phyloP scores from a whole-genome alignment of 352 stramenopile genomes.

The Discostella stelligera region DNA sequence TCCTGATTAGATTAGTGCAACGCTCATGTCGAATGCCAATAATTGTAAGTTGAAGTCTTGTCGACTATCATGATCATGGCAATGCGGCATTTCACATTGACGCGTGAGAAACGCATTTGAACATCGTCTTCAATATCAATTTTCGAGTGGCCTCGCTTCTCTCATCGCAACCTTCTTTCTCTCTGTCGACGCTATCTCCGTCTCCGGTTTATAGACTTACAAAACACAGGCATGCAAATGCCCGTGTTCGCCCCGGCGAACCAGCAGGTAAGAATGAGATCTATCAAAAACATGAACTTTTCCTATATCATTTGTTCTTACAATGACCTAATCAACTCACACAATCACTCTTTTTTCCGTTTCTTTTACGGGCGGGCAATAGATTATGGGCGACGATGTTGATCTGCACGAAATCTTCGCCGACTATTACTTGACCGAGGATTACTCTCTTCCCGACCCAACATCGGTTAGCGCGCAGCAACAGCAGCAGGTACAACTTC shows the following conservation, averaged over 20 bases:
- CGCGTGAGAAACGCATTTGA: too few species aligned
- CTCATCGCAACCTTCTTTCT: not conserved
- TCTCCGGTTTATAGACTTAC: not conserved
- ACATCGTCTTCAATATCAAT: not conserved
- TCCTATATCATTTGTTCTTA: not conserved
- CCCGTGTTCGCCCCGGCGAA: conserved; percentile 50
- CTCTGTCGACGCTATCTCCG: not conserved
- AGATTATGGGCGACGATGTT: conserved; percentile 59
- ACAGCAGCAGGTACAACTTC: conserved; percentile 26
- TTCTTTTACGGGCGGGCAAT: not conserved
- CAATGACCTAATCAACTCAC: too few species aligned
- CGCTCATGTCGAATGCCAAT: conserved; percentile 26
- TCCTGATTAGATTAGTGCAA: too few species aligned
- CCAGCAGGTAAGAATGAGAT: conserved; percentile 27
- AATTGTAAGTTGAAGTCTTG: conserved; percentile 28
- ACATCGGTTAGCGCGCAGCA: conserved; percentile 2
- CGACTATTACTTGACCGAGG: conserved; percentile 79
- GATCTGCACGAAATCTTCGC: conserved; percentile 80
- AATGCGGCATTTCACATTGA: too few species aligned
- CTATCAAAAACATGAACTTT: too few species aligned
- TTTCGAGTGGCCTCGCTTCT: not conserved
- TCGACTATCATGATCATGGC: not conserved
- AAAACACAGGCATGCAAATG: conserved; percentile 40
- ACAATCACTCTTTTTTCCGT: not conserved
- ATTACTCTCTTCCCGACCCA: conserved; percentile 43